Base-by-base conservation (phyloP, 208 protist species). In the Trypanosoma caninum region DNA sequence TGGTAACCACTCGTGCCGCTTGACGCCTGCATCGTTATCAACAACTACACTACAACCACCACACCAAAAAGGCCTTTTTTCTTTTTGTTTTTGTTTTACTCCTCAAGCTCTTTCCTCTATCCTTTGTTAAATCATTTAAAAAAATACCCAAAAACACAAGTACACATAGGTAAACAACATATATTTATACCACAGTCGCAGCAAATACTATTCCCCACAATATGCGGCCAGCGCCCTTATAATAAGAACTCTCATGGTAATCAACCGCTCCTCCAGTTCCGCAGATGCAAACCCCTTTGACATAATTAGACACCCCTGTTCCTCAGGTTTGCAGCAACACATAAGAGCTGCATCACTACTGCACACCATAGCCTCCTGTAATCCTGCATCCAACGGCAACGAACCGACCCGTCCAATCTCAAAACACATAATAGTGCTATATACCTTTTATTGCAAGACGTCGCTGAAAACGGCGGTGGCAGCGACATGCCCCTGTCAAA, bases 1-100 rank as follows among this genome's bases (percentile, higher is more conserved):
- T 62, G 69, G 42, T 75, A 65, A 2, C 52, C 55, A 13, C 59
- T 34, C 7, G 59, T 59, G 44, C 61, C 41, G 40, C n/a, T 44
- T 6, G 62, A 70, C 18, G 37, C 33, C 50, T 47, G 44, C 52
- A 66, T 73, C 13, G 59, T 42, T 23, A 7, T 3, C 41, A 20
- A 53, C 16, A 28, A 23, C 33, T 41, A n/a, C n/a, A n/a, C n/a
- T n/a, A n/a, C n/a, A n/a, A n/a, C n/a, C n/a, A n/a, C n/a, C n/a
- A n/a, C n/a, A n/a, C n/a, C n/a, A n/a, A n/a, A n/a, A n/a, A n/a
- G n/a, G n/a, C n/a, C n/a, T n/a, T n/a, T n/a, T n/a, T n/a, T n/a
- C n/a, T n/a, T n/a, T n/a, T n/a, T n/a, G n/a, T n/a, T n/a, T n/a
- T 27, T 60, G 3, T 48, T 60, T 23, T 34, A 23, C 27, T 46